Conservation (phyloP, 2,329 filamentous ascomycete species). For the Verticillium longisporum region DNA sequence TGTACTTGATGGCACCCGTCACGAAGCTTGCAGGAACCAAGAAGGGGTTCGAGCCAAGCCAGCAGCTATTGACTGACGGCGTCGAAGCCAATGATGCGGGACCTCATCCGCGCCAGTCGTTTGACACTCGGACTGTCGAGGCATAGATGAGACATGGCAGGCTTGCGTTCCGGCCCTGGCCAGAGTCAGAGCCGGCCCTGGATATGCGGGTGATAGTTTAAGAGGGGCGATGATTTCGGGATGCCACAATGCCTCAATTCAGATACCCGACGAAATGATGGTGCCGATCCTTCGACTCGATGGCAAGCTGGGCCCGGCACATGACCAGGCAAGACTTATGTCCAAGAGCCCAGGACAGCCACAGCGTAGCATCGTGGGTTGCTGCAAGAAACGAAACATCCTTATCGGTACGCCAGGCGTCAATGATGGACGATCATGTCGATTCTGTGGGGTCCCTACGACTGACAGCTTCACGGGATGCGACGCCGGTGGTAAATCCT, state of each 20-base stretch:
- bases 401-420: background rate
- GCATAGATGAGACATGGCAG: background rate
- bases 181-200: background rate
- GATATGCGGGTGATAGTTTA: background rate
- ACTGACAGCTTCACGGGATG: background rate
- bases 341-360: slow-evolving; percentile 3
- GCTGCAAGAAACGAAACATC: slow-evolving; percentile 2
- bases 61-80: background rate
- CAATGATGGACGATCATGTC: background rate
- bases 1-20: background rate
- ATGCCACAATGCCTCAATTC: background rate
- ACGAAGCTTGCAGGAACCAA: background rate
- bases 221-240: background rate
- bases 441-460: background rate
- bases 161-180: background rate
- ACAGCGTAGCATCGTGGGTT: slow-evolving; percentile 7
- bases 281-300: slow-evolving; percentile 9
- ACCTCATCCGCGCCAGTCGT: background rate
- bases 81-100: background rate
- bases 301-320: slow-evolving; percentile 9
- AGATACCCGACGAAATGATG: slow-evolving; percentile 14
- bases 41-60: background rate
- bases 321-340: background rate
- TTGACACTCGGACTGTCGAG: background rate
- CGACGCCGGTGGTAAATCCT: background rate